Base-by-base conservation (phyloP, 495 filamentous ascomycete species). In the Penicillium silybi region DNA sequence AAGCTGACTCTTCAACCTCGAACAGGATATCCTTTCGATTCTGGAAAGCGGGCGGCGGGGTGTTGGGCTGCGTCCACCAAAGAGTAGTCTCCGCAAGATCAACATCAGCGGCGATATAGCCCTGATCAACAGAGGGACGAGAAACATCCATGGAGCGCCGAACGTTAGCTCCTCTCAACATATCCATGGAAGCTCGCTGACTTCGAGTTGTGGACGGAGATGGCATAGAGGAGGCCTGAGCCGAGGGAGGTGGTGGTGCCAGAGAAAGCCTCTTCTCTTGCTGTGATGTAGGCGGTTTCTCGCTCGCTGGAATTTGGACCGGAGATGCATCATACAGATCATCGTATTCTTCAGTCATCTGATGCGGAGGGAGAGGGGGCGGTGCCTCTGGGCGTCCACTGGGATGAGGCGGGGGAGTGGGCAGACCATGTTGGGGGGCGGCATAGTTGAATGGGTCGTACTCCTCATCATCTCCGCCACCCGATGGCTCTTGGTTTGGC, bases 71-170 rank as follows among this genome's bases (percentile, higher is more conserved):
- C 41, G 83, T 78, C 90, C 91, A 98, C 93, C 93, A 98, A 35
- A 84, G 76, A 1, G 82, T 86, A 43, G 71, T 74, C 48, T 77
- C 73, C 8, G 80, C 83, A 26, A 97, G 75, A 61, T 97, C 92
- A 55, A 97, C 68, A 44, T 97, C 91, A 48, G 81, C 84, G 44
- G 93, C 93, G 54, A 97, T 89, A 64, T 77, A 93, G 7, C 89
- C 85, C 35, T 82, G 81, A 43, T 96, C 92, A 54, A 84, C 75
- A 22, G 81, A 84, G 4, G 82, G 76, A 27, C 86, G 79, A 27
- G 74, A 55, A 32, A 80, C 71, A 56, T 98, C 93, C 58, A 87
- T 83, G 18, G 92, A 97, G 56, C 85, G 76, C 45, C 89, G 81
- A 19, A 73, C 64, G 35, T 59, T 77, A 6, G 68, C 53, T 41